A percentile compares a stretch with the other conserved stretches of the same genome.
These are phyloP conservation scores for Leishmania mexicana DNA, from an alignment of 208 protist genomes.

Conservation along the genomic window DNA sequence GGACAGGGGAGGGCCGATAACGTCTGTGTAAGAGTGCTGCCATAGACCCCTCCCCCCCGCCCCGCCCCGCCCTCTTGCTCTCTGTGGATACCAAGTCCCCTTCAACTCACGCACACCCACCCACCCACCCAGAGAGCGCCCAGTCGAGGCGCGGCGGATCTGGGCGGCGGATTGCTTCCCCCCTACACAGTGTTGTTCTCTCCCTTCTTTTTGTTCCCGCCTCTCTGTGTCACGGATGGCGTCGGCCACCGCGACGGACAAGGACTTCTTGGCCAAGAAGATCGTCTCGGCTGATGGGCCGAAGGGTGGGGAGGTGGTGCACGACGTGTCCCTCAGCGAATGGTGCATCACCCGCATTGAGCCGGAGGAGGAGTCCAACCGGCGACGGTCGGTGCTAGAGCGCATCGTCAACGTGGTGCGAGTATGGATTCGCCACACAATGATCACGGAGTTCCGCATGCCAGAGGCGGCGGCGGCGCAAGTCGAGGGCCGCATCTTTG, in stretches of 20 bases:
- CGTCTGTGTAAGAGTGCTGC: too few relatives aligned
- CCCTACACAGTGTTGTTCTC: not conserved
- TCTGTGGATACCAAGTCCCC: too few relatives aligned
- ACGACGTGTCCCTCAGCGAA: conserved; percentile 66
- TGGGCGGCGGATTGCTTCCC: not conserved
- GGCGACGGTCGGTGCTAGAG: conserved; percentile 80
- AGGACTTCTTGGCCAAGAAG: conserved; percentile 76
- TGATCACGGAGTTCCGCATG: conserved; percentile 92
- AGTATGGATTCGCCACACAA: conserved; percentile 84
- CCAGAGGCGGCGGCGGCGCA: conserved; percentile 81
- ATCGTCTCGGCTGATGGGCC: conserved; percentile 81
- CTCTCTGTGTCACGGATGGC: not conserved
- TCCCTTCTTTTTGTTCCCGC: not conserved
- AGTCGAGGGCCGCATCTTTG: conserved; percentile 95
- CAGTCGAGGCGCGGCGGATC: too few relatives aligned
- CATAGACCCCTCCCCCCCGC: too few relatives aligned
- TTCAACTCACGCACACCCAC: not conserved
- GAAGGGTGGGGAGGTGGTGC: conserved; percentile 67
- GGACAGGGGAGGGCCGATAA: too few relatives aligned
- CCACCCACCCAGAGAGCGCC: too few relatives aligned
- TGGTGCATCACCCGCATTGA: conserved; percentile 86
- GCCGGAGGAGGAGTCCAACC: conserved; percentile 87
- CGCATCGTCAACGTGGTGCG: conserved; percentile 85
- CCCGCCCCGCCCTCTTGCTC: too few relatives aligned
- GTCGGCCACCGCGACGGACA: conserved; percentile 34